A percentile compares a stretch with the other conserved stretches of the same genome.
These are phyloP conservation scores for Euclidium syriacum DNA, from an alignment of 345 rosid genomes.

Conservation along the genomic window DNA sequence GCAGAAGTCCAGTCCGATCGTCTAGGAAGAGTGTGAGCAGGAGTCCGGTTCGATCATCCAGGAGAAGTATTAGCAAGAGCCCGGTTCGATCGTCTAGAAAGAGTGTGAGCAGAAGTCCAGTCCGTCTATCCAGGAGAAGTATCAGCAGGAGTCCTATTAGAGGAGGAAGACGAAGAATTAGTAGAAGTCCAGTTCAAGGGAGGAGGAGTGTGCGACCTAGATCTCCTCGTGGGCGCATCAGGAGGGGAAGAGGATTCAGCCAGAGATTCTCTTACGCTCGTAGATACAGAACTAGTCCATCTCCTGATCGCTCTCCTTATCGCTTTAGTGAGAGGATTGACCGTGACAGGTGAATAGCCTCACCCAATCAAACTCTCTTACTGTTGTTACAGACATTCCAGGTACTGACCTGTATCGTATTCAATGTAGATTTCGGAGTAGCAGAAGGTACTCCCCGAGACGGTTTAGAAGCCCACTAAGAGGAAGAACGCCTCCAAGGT, in stretches of 20 bases:
- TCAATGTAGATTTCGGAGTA: slow-evolving; percentile 50
- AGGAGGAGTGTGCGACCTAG: slow-evolving; percentile 47
- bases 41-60: slow-evolving; percentile 30
- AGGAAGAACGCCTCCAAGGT: slow-evolving; percentile 91
- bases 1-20: slow-evolving; percentile 37
- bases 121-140: slow-evolving; percentile 36
- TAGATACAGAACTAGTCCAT: slow-evolving; percentile 73
- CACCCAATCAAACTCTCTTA: not conserved
- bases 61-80: slow-evolving; percentile 31
- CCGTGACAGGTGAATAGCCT: slow-evolving; percentile 58
- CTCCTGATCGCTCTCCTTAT: slow-evolving; percentile 86
- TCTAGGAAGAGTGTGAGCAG: slow-evolving; percentile 39
- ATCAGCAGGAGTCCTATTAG: slow-evolving; percentile 59
- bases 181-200: slow-evolving; percentile 59
- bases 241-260: slow-evolving; percentile 95
- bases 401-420: not conserved
- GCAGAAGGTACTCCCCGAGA: slow-evolving; percentile 84
- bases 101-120: slow-evolving; percentile 40
- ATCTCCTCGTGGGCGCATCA: slow-evolving; percentile 77
- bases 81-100: slow-evolving; percentile 37
- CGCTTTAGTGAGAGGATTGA: slow-evolving; percentile 58
- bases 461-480: slow-evolving; percentile 80
- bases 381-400: not conserved
- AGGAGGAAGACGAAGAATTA: slow-evolving; percentile 50
- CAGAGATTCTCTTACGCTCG: slow-evolving; percentile 85